Conservation (phyloP, 2,329 filamentous ascomycete species). For the Aspergillus japonicus region DNA sequence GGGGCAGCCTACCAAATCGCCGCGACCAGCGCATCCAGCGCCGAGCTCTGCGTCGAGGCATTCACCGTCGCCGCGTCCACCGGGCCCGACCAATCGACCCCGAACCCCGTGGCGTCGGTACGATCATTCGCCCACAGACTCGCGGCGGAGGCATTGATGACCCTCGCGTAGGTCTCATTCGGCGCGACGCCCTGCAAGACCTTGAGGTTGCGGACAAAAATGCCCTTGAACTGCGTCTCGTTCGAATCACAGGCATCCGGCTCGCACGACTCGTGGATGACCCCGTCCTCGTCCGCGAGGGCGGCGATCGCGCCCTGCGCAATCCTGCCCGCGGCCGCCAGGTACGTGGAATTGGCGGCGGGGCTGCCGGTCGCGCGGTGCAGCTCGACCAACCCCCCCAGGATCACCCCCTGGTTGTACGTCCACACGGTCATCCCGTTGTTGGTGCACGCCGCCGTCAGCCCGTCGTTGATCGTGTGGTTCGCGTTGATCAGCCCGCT, state of each 20-base stretch:
- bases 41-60: slow-evolving; percentile 63
- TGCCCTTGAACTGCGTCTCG: slow-evolving; percentile 68
- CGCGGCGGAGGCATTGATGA: not conserved
- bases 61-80: slow-evolving; percentile 58
- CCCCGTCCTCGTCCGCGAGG: not conserved
- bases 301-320: not conserved
- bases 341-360: not conserved
- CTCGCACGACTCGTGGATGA: slow-evolving; percentile 55
- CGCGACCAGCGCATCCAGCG: slow-evolving; percentile 66
- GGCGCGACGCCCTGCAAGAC: slow-evolving; percentile 56
- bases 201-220: slow-evolving; percentile 65
- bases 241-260: slow-evolving; percentile 49
- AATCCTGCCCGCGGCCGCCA: not conserved
- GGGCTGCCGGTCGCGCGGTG: slow-evolving; percentile 21
- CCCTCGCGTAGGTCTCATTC: slow-evolving; percentile 45
- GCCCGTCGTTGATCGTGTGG: slow-evolving; percentile 55
- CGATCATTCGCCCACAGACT: not conserved
- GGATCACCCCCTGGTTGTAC: slow-evolving; percentile 63
- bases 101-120: not conserved
- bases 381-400: slow-evolving; percentile 58
- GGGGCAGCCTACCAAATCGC: slow-evolving; percentile 36
- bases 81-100: slow-evolving; percentile 26
- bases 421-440: slow-evolving; percentile 47
- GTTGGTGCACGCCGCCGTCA: slow-evolving; percentile 51
- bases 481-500: slow-evolving; percentile 50